These are phyloP conservation scores for Claviceps citrina DNA, from an alignment of 2,329 filamentous ascomycete species.

Conservation along the genomic window DNA sequence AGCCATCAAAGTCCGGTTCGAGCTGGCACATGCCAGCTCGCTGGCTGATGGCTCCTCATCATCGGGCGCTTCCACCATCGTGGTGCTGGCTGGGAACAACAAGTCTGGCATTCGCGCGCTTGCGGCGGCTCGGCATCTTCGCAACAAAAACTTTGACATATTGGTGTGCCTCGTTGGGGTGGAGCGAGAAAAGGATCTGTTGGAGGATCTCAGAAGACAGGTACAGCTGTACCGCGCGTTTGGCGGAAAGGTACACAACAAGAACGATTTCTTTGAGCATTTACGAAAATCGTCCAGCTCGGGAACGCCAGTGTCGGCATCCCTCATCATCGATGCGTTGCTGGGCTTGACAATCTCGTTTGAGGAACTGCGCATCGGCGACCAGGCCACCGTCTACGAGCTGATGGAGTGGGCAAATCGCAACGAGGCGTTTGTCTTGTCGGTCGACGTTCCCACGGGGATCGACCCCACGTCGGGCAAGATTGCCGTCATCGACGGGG, in stretches of 20 bases:
- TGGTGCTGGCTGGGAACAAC: slow-evolving; percentile 91
- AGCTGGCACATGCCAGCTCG: slow-evolving; percentile 25
- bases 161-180: slow-evolving; percentile 73
- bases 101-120: slow-evolving; percentile 74
- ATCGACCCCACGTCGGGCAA: slow-evolving; percentile 65
- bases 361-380: slow-evolving; percentile 68
- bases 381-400: slow-evolving; percentile 73
- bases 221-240: slow-evolving; percentile 72
- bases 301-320: slow-evolving; percentile 39
- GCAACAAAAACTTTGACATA: slow-evolving; percentile 67
- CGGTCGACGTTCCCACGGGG: slow-evolving; percentile 83
- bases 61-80: slow-evolving; percentile 27
- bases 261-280: slow-evolving; percentile 46
- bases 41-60: slow-evolving; percentile 14
- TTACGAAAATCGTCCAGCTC: slow-evolving; percentile 30
- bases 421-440: slow-evolving; percentile 65
- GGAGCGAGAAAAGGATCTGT: slow-evolving; percentile 64
- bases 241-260: slow-evolving; percentile 55
- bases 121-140: slow-evolving; percentile 71
- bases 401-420: slow-evolving; percentile 91
- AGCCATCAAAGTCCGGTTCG: slow-evolving; percentile 38
- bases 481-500: slow-evolving; percentile 53
- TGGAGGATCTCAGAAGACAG: slow-evolving; percentile 69
- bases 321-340: slow-evolving; percentile 77
- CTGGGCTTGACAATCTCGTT: slow-evolving; percentile 78